Evolutionary conservation across 2,329 filamentous ascomycete genomes (phyloP), one percentile per base, ranked within the genome.

Genomic region (Penicillium crustosum): DNA sequence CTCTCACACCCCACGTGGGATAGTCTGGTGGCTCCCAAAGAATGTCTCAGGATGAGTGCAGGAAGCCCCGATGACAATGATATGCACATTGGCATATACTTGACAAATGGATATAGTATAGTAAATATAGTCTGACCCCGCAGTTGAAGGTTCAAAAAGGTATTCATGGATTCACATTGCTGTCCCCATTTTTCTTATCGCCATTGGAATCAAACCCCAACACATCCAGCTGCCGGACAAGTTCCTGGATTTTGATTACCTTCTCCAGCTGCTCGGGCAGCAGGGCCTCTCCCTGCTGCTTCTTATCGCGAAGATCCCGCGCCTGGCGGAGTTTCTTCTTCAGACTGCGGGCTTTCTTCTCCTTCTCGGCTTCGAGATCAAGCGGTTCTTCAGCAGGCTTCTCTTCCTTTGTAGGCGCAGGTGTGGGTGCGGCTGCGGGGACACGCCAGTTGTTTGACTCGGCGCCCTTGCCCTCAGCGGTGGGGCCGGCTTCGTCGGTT

Each of bases 271-370:
- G 94, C 78, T 99, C 94, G 0, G 93, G 93, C 27, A 97, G 81
- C 60, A 99, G 78, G 5, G 85, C 82, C 71, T 91, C 89, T 21
- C 94, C 94, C 55, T 86, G 87, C 25, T 96, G 90, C 75, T 96
- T 96, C 82, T 96, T 97, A 68, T 87, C 88, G 72, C 91, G 89
- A 53, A 99, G 81, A 2, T 97, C 94, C 66, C 87, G 89, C 4
- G 94, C 93, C 74, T 99, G 94, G 69, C 93, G 90, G 59, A 99
- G 80, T 77, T 97, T 99, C 82, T 99, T 99, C 73, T 89, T 90
- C 44, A 97, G 78, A 69, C 91, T 95, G 63, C 93, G 87, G 0
- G 89, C 93, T 75, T 96, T 95, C 81, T 96, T 99, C 73, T 96
- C 91, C 66, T 85, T 89, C 74, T 97, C 92, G 0, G 82, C 86